These are phyloP conservation scores for Jacaranda copaia DNA, from an alignment of 257 asterid genomes.

Conservation along the genomic window DNA sequence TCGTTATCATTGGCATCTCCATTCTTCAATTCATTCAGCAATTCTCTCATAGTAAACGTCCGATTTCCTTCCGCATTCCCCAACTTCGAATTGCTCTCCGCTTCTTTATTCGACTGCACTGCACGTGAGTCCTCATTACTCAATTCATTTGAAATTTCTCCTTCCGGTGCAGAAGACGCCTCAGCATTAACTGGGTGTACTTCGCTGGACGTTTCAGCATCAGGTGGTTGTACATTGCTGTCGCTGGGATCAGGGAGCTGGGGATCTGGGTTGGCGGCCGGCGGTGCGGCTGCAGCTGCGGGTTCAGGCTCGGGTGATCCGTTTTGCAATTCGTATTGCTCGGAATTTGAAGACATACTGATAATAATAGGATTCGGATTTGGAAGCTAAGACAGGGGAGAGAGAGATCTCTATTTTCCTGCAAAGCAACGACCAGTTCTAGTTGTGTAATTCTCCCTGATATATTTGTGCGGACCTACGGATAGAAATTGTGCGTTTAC, in stretches of 20 bases:
- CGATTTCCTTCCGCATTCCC: slow-evolving; percentile 66
- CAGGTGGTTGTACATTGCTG: slow-evolving; percentile 49
- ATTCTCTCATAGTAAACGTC: slow-evolving; percentile 94
- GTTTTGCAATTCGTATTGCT: slow-evolving; percentile 50
- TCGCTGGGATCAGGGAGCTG: slow-evolving; percentile 50
- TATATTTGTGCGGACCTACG: not conserved
- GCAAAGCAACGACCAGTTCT: slow-evolving; percentile 38
- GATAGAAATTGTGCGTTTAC: not conserved
- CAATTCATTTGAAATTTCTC: slow-evolving; percentile 43
- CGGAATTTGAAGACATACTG: slow-evolving; percentile 56
- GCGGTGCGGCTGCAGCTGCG: slow-evolving; percentile 35
- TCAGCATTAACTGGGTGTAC: slow-evolving; percentile 45
- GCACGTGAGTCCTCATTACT: slow-evolving; percentile 44
- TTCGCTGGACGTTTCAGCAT: slow-evolving; percentile 45
- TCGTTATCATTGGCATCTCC: slow-evolving; percentile 63
- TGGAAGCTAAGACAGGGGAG: slow-evolving; percentile 38
- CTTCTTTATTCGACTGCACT: slow-evolving; percentile 42
- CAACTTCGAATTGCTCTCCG: slow-evolving; percentile 50
- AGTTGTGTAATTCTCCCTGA: slow-evolving; percentile 25
- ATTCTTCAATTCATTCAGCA: slow-evolving; percentile 86
- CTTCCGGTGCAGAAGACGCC: slow-evolving; percentile 48
- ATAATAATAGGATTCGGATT: slow-evolving; percentile 32
- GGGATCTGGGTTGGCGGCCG: slow-evolving; percentile 61
- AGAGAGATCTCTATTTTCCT: slow-evolving; percentile 38
- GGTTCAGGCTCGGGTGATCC: slow-evolving; percentile 49